A percentile compares a stretch with the other conserved stretches of the same genome.
phyloP scores from a whole-genome alignment of 306 rosid genomes.

The Citrullus colocynthis region DNA sequence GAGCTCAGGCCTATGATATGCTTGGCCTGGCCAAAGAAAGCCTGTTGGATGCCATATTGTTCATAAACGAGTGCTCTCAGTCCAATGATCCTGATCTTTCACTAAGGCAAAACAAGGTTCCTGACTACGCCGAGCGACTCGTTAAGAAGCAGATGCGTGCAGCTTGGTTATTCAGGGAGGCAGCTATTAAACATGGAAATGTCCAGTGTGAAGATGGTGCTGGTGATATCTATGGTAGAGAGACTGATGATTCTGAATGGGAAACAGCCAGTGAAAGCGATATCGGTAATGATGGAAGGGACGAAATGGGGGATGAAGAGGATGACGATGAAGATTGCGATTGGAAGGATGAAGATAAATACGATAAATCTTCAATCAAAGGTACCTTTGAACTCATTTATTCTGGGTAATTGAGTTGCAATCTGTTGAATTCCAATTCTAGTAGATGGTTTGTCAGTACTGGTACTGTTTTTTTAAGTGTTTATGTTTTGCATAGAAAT shows the following conservation, averaged over 20 bases:
- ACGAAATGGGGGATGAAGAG: conserved; percentile 61
- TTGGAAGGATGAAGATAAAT: conserved; percentile 72
- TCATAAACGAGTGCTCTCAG: conserved; percentile 95
- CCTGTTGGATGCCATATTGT: conserved; percentile 85
- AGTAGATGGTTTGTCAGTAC: not conserved
- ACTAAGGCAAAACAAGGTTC: conserved; percentile 83
- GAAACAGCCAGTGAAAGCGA: conserved; percentile 99
- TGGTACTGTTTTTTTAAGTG: not conserved
- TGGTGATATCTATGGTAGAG: conserved; percentile 72
- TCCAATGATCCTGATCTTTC: conserved; percentile 92
- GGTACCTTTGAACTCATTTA: conserved; percentile 28
- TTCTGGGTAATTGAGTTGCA: not conserved
- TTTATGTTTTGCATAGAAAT: not conserved
- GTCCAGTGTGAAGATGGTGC: conserved; percentile 82
- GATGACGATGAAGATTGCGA: conserved; percentile 43
- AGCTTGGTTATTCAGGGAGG: conserved; percentile 95
- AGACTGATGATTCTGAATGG: conserved; percentile 95
- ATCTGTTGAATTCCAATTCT: not conserved
- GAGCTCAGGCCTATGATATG: conserved; percentile 99
- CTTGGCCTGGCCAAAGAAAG: conserved; percentile 91
- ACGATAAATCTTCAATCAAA: conserved; percentile 59
- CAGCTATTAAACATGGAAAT: conserved; percentile 86
- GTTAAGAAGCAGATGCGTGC: conserved; percentile 99
- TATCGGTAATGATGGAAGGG: conserved; percentile 81
- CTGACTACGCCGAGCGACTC: conserved; percentile 88